Base-by-base conservation (phyloP, 2,329 filamentous ascomycete genomes). In the Furcasterigmium sp. region DNA sequence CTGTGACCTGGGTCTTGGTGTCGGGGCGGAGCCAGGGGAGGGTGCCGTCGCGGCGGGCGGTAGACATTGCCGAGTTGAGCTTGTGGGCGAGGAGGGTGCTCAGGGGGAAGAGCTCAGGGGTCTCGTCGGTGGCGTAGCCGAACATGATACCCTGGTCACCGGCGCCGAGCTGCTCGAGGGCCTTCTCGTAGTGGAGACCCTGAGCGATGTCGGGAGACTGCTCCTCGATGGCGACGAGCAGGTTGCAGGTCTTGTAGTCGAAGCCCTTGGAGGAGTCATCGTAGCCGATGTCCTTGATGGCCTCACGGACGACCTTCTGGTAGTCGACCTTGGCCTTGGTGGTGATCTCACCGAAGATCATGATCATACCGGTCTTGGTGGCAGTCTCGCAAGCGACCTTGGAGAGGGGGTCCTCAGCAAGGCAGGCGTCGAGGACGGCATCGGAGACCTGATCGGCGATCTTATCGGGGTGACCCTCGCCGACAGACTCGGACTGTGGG, bases 111-210 rank as follows among this genome's bases (percentile, higher is more conserved):
- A 95, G 82, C 77, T 98, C 93, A 50, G 91, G 91, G 60, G 93
- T 97, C 82, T 98, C 93, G 63, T 98, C 93, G 61, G 93, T 95
- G 69, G 93, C 93, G 80, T 98, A 98, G 61, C 93, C 93, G 73
- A 98, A 98, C 93, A 98, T 98, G 80, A 98, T 96, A 79, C 93
- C 93, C 80, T 98, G 93, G 74, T 98, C 93, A 85, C 93, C 93
- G 51, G 93, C 93, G 72, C 93, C 93, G 54, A 98, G 85, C 75
- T 95, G 85, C 83, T 98, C 93, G 39, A 98, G 85, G 56, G 89
- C 90, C 78, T 96, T 81, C 55, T 98, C 93, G 70, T 95, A 95
- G 80, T 97, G 89, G 45, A 98, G 88, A 80, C 93, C 93, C 76
- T 97, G 93, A 58, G 93, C 93, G 63, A 98, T 98, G 72, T 98